Base-by-base conservation (phyloP, 106 monocot genomes). In the Xerophyta viscosa region DNA sequence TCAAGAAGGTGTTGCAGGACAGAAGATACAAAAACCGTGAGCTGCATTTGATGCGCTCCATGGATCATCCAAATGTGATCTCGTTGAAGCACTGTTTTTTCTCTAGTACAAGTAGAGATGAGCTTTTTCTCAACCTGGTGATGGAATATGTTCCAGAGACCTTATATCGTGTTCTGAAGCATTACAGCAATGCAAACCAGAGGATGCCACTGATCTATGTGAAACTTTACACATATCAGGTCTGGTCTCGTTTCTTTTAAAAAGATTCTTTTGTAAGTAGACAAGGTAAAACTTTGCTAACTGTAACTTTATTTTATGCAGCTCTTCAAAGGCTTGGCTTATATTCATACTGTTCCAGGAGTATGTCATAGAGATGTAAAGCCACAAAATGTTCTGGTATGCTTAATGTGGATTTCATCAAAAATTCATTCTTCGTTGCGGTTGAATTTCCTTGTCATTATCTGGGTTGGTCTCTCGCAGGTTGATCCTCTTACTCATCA, bases 401-500 rank as follows among this genome's bases (percentile, higher is more conserved):
- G 57, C 10, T 58, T 29, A 20, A 29, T 0, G 15, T 50, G n/a
- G n/a, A n/a, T 31, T 6, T 36, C 33, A 12, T 15, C 17, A 23
- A 27, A 39, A 39, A 39, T 7, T 39, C 6, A 39, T 39, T 39
- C 39, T 12, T 3, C 6, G 15, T 39, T 8, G 2, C 1, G 10
- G 39, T 12, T 39, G 1, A 39, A 12, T 8, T 39, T 36, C 11
- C 33, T 39, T 39, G 15, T 39, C 15, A 12, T 10, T 39, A 39
- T 3, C 15, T 36, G 33, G 15, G 1, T 7, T 39, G 12, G 24
- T 20, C n/a, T n/a, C n/a, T 12, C 63, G 24, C 62, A 80, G 80
- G 80, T 80, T 52, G 74, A 80, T 61, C 80, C 80, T 48, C 74
- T 80, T 62, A 80, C 80, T 54, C 80, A 80, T 58, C 80, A 80